phyloP scores from a whole-genome alignment of 345 rosid species.

The Eucalyptus albens region DNA sequence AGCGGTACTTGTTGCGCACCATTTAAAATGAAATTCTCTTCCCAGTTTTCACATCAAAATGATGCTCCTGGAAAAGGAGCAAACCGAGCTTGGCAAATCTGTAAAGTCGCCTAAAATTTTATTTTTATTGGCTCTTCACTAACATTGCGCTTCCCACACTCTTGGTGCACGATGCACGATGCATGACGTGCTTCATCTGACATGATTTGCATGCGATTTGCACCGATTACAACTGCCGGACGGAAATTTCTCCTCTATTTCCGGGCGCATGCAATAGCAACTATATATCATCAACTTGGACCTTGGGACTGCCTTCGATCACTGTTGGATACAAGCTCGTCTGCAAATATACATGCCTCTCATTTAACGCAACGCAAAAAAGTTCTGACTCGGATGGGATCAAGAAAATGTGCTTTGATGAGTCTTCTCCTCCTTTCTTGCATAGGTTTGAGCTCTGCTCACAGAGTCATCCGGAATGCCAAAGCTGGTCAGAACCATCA shows the following conservation, averaged over 20 bases:
- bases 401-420: slow-evolving; percentile 7
- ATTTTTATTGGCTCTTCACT: background rate
- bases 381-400: slow-evolving; percentile 13
- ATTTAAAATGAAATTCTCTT: background rate
- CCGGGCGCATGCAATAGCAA: background rate
- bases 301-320: background rate
- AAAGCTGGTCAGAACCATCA: background rate
- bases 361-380: background rate
- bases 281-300: background rate
- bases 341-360: background rate
- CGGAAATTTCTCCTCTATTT: background rate
- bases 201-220: background rate
- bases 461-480: slow-evolving; percentile 21
- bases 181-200: background rate
- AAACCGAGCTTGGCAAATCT: background rate
- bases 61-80: background rate
- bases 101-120: background rate
- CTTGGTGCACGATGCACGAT: background rate
- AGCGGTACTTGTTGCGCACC: background rate
- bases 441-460: slow-evolving; percentile 26
- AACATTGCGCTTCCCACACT: background rate
- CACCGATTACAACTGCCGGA: background rate
- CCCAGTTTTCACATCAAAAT: background rate
- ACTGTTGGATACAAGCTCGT: background rate
- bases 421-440: slow-evolving; percentile 19